Conservation (phyloP, 306 rosid species). For the Hylodesmum podocarpum region DNA sequence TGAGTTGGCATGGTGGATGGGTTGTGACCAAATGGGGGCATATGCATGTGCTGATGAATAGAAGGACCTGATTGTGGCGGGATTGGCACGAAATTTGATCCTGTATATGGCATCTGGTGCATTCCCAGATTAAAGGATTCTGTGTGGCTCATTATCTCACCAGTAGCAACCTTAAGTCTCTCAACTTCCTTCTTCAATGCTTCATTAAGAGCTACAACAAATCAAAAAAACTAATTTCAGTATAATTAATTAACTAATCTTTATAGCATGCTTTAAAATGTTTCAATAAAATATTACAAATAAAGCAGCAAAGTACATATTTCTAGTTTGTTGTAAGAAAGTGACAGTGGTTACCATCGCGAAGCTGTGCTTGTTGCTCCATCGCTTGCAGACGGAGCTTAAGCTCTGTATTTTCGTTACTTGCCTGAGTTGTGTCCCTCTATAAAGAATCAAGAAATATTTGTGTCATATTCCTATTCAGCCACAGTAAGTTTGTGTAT, state of each 20-base stretch:
- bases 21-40: constrained; percentile 55
- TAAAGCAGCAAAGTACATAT: neutral
- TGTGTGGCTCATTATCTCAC: constrained; percentile 65
- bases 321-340: neutral
- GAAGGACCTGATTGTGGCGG: constrained; percentile 58
- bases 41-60: constrained; percentile 59
- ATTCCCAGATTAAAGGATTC: constrained; percentile 83
- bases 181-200: constrained; percentile 95
- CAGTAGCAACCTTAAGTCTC: constrained; percentile 88
- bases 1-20: constrained; percentile 53
- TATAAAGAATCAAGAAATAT: constrained; percentile 30
- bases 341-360: constrained; percentile 60
- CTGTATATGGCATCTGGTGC: constrained; percentile 69
- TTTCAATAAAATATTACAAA: neutral
- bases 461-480: constrained; percentile 16
- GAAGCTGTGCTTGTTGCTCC: constrained; percentile 98
- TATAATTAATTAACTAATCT: neutral
- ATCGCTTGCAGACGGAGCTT: constrained; percentile 91
- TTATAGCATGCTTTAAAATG: neutral
- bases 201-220: constrained; percentile 74
- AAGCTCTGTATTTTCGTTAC: constrained; percentile 91
- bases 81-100: constrained; percentile 52
- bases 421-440: constrained; percentile 87
- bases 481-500: constrained; percentile 2
- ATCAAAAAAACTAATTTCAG: constrained; percentile 20